A percentile compares a stretch with the other conserved stretches of the same genome.
Evolutionary conservation across 345 rosid species (phyloP).

Genomic region (Camelina sativa): DNA sequence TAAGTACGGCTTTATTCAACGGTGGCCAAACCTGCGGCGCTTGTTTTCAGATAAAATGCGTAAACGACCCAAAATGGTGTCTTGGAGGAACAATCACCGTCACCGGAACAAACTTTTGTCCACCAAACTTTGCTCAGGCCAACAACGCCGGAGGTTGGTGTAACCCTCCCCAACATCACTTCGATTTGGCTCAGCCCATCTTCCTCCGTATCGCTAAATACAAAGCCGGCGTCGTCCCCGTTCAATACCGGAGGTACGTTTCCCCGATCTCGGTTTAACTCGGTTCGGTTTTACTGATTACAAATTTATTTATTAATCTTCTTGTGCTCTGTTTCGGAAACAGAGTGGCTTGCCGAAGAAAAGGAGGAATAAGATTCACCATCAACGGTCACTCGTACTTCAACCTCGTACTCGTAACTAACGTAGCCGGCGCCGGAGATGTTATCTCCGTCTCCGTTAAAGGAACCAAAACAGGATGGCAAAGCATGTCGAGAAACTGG

Average conservation of each 20-base stretch:
- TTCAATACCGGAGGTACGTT: conserved; percentile 65
- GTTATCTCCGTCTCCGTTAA: conserved; percentile 52
- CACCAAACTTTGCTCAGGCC: conserved; percentile 75
- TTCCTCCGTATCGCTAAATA: conserved; percentile 79
- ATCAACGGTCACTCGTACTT: conserved; percentile 72
- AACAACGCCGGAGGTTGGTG: conserved; percentile 85
- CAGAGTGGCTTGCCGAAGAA: conserved; percentile 60
- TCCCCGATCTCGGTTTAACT: conserved; percentile 6
- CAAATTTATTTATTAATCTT: not conserved
- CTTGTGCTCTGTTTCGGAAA: conserved; percentile 8
- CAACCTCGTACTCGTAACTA: conserved; percentile 64
- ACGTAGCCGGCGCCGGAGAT: conserved; percentile 66
- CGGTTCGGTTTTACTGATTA: not conserved
- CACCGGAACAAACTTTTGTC: conserved; percentile 87
- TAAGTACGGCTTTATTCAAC: conserved; percentile 83
- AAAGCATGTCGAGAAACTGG: conserved; percentile 66
- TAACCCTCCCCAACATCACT: conserved; percentile 81
- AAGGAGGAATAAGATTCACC: conserved; percentile 61
- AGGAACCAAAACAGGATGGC: conserved; percentile 59
- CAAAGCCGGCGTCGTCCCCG: conserved; percentile 77
- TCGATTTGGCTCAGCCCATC: conserved; percentile 81
- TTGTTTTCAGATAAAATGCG: conserved; percentile 71
- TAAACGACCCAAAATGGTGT: conserved; percentile 69
- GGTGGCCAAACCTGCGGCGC: conserved; percentile 74
- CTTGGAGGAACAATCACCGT: conserved; percentile 59